A percentile compares a stretch with the other conserved stretches of the same genome.
phyloP scores from a whole-genome alignment of 345 rosid genomes.

The Gossypium thurberi region DNA sequence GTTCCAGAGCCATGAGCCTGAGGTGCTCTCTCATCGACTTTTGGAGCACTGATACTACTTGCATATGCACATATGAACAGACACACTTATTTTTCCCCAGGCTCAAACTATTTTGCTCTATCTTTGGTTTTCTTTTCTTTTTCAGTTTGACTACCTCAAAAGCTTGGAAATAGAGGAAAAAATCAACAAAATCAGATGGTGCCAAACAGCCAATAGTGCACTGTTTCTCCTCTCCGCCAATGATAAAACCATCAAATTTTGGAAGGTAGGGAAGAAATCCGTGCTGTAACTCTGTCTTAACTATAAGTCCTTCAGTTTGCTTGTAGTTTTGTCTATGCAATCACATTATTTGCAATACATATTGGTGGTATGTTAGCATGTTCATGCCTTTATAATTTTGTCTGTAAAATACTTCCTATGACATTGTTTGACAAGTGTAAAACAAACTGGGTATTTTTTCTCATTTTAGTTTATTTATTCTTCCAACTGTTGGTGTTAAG shows the following conservation, averaged over 20 bases:
- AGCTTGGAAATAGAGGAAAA: constrained; percentile 99
- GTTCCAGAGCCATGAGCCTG: constrained; percentile 94
- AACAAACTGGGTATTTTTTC: not conserved
- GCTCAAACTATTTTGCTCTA: not conserved
- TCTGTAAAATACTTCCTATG: not conserved
- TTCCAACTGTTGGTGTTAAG: constrained; percentile 1
- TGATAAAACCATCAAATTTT: constrained; percentile 74
- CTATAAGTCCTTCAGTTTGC: not conserved
- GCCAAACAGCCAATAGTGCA: constrained; percentile 77
- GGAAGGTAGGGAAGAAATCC: constrained; percentile 60
- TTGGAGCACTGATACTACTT: not conserved
- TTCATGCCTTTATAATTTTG: not conserved
- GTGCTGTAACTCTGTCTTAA: not conserved
- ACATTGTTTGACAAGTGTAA: not conserved
- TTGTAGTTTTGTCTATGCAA: not conserved
- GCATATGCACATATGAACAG: not conserved
- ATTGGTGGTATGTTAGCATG: not conserved
- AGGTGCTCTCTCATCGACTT: constrained; percentile 37
- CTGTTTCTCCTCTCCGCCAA: constrained; percentile 85
- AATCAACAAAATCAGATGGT: constrained; percentile 92
- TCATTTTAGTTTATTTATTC: not conserved
- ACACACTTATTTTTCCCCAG: too few species aligned
- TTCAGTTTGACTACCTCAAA: constrained; percentile 91
- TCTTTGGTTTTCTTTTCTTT: not conserved
- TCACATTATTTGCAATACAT: not conserved